phyloP scores from a whole-genome alignment of 129 eudicot genomes.

The Flaveria brownii region DNA sequence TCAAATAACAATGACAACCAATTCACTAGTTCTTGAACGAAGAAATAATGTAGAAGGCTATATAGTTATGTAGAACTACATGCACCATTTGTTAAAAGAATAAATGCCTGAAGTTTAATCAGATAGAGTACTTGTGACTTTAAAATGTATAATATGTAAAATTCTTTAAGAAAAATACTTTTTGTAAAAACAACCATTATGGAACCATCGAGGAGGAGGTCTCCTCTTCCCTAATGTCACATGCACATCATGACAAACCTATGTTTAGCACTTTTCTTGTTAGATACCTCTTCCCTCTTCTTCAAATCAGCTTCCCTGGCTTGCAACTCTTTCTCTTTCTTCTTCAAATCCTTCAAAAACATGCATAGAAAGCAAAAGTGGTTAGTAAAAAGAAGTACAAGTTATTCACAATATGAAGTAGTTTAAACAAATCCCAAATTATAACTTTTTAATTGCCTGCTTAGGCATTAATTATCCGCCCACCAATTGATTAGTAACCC shows the following conservation, averaged over 20 bases:
- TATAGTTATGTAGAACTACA: background rate
- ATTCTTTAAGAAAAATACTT: background rate
- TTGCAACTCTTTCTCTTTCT: conserved; percentile 89
- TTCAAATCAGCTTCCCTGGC: conserved; percentile 88
- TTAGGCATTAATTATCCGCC: background rate
- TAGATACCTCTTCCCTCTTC: conserved; percentile 91
- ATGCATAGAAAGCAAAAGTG: conserved; percentile 13
- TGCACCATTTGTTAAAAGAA: background rate
- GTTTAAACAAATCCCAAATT: background rate
- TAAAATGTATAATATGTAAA: conserved; percentile 8
- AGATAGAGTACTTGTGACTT: background rate
- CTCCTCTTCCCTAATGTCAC: background rate
- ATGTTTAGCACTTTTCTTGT: background rate
- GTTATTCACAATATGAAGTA: background rate
- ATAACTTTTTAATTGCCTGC: background rate
- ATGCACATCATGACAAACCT: background rate
- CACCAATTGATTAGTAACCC: background rate
- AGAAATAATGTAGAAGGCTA: background rate
- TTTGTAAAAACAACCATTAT: background rate
- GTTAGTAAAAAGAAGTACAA: background rate
- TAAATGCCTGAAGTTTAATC: background rate
- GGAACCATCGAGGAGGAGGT: background rate
- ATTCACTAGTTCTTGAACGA: background rate
- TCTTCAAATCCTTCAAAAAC: conserved; percentile 72
- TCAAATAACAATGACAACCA: background rate